phyloP scores from a whole-genome alignment of 2,329 filamentous ascomycete genomes.

The Aspergillus hortae region DNA sequence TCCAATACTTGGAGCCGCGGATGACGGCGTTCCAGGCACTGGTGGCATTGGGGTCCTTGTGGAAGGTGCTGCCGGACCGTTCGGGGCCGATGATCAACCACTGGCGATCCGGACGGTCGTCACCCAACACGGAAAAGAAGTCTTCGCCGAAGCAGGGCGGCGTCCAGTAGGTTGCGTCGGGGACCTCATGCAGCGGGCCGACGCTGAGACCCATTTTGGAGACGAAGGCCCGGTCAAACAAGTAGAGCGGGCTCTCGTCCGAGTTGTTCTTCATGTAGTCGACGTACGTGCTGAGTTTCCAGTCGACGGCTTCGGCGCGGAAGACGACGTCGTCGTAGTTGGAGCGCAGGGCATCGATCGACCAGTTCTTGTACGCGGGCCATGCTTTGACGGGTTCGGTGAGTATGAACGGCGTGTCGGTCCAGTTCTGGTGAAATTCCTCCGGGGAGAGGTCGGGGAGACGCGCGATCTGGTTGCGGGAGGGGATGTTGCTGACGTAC shows the following conservation, averaged over 20 bases:
- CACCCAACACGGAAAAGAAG: conserved; percentile 73
- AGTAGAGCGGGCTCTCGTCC: conserved; percentile 87
- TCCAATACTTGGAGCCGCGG: conserved; percentile 92
- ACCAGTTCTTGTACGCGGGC: conserved; percentile 75
- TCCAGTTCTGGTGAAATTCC: conserved; percentile 74
- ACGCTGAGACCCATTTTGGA: conserved; percentile 75
- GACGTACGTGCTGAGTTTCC: conserved; percentile 76
- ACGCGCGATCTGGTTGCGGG: conserved; percentile 67
- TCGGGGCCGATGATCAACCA: conserved; percentile 91
- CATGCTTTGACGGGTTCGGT: conserved; percentile 77
- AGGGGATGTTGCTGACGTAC: conserved; percentile 69
- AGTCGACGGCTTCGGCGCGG: conserved; percentile 89
- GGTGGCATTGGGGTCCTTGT: conserved; percentile 72
- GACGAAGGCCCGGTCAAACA: conserved; percentile 84
- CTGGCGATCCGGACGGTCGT: conserved; percentile 77
- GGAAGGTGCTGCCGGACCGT: conserved; percentile 87
- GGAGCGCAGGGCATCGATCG: conserved; percentile 61
- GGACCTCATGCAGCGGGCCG: conserved; percentile 41
- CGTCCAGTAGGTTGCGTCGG: conserved; percentile 66
- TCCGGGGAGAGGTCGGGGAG: conserved; percentile 65
- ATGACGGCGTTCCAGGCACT: conserved; percentile 93
- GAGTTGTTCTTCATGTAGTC: conserved; percentile 74
- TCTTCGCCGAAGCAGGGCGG: conserved; percentile 84
- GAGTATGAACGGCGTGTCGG: conserved; percentile 78
- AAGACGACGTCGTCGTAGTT: conserved; percentile 67